Conservation (phyloP, 208 protist genomes). For the Acanthamoeba divionensis region DNA sequence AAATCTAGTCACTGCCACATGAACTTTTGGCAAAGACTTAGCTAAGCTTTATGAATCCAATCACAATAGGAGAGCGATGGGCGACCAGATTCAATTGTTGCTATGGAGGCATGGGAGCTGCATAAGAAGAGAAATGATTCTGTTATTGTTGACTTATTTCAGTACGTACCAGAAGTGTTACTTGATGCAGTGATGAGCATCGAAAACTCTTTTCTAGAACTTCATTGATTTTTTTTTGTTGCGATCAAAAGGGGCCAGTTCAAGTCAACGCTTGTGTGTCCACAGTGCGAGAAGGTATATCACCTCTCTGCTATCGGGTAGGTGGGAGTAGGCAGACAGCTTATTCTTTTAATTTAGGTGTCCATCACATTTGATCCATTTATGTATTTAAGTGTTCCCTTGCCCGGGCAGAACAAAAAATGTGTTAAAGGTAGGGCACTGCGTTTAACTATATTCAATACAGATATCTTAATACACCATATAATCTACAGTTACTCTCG, state of each 20-base stretch:
- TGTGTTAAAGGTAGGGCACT: too few relatives aligned
- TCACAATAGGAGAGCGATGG: slow-evolving; percentile 77
- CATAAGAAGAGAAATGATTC: slow-evolving; percentile 86
- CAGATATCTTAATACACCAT: too few relatives aligned
- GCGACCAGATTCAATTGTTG: slow-evolving; percentile 80
- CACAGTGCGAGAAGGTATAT: slow-evolving; percentile 54
- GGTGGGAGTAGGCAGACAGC: too few relatives aligned
- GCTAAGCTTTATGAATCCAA: slow-evolving; percentile 67
- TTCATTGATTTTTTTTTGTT: too few relatives aligned
- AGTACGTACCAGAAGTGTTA: neutral
- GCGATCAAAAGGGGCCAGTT: too few relatives aligned
- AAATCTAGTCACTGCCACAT: neutral
- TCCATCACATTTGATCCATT: slow-evolving; percentile 75
- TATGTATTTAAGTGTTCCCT: slow-evolving; percentile 65
- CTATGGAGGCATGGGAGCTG: slow-evolving; percentile 80
- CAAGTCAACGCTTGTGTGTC: slow-evolving; percentile 67
- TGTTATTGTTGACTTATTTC: slow-evolving; percentile 82
- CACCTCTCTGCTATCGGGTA: too few relatives aligned
- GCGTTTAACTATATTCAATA: too few relatives aligned
- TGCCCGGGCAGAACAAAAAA: too few relatives aligned
- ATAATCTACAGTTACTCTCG: too few relatives aligned
- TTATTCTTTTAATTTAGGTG: too few relatives aligned
- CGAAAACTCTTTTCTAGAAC: slow-evolving; percentile 62
- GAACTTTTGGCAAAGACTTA: neutral
- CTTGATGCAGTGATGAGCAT: neutral